These are phyloP conservation scores for Cytidiella melzeri DNA, from an alignment of 768 basidiomycete genomes.

Conservation along the genomic window DNA sequence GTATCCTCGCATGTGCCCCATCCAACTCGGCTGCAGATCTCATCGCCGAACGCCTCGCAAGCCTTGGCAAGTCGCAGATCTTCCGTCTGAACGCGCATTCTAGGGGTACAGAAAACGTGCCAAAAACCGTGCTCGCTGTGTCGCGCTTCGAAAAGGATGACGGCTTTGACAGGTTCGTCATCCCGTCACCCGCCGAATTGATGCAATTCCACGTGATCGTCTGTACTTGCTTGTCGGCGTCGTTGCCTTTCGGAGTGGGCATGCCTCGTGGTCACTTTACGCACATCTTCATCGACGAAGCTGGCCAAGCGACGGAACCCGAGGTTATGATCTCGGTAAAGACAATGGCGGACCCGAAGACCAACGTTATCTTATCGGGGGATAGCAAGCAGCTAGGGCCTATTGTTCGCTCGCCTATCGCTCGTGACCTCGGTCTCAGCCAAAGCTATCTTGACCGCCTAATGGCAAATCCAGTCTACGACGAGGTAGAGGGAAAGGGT, in stretches of 20 bases:
- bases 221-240: slow-evolving; percentile 50
- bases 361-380: slow-evolving; percentile 33
- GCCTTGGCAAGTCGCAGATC: slow-evolving; percentile 26
- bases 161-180: slow-evolving; percentile 37
- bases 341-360: slow-evolving; percentile 25
- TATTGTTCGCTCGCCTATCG: slow-evolving; percentile 27
- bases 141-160: slow-evolving; percentile 2
- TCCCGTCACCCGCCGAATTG: slow-evolving; percentile 37
- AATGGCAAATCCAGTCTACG: slow-evolving; percentile 28
- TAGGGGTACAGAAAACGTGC: neutral
- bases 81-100: slow-evolving; percentile 46
- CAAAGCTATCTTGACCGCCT: slow-evolving; percentile 32
- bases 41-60: slow-evolving; percentile 24
- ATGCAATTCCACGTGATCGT: slow-evolving; percentile 46
- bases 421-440: slow-evolving; percentile 22
- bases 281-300: slow-evolving; percentile 61
- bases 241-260: slow-evolving; percentile 42
- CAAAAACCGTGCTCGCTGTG: neutral
- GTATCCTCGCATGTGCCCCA: slow-evolving; percentile 31
- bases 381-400: slow-evolving; percentile 35
- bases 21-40: slow-evolving; percentile 33
- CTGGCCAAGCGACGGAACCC: slow-evolving; percentile 58
- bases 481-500: slow-evolving; percentile 16
- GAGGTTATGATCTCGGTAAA: slow-evolving; percentile 42
- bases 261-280: slow-evolving; percentile 47